Evolutionary conservation across 768 basidiomycete species (phyloP).

Genomic region (Tylopilus sp.): DNA sequence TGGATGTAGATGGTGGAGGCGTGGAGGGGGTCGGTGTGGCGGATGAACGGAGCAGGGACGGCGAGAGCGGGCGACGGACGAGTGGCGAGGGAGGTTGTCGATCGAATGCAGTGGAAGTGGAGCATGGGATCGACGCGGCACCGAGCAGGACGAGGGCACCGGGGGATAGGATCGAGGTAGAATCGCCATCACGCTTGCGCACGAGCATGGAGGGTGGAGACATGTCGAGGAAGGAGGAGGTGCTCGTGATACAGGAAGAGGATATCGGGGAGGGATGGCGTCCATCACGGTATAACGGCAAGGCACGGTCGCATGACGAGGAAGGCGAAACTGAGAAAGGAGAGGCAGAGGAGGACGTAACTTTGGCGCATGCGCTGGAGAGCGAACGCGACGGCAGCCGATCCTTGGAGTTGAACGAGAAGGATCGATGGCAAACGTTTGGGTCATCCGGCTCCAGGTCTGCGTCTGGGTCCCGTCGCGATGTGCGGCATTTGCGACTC

Average conservation of each 20-base stretch:
- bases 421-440: conserved; percentile 24
- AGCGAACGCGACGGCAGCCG: conserved; percentile 7
- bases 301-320: conserved; percentile 7
- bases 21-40: background rate
- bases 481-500: conserved; percentile 45
- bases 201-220: conserved; percentile 19
- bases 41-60: conserved; percentile 4
- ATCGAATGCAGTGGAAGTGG: background rate
- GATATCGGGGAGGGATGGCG: conserved; percentile 28
- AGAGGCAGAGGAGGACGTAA: conserved; percentile 12
- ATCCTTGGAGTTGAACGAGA: conserved; percentile 23
- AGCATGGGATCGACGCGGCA: background rate
- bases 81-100: background rate
- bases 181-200: conserved; percentile 33
- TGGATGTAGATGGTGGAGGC: conserved; percentile 12
- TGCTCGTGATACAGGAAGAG: conserved; percentile 21
- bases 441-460: conserved; percentile 6
- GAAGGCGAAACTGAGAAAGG: conserved; percentile 2
- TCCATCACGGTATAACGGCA: conserved; percentile 16
- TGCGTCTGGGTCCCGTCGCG: conserved; percentile 15
- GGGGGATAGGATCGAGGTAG: conserved; percentile 10
- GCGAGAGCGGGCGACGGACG: conserved; percentile 4
- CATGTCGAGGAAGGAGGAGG: conserved; percentile 19
- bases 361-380: conserved; percentile 10
- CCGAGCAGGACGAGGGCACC: background rate